Base-by-base conservation (phyloP, 2,329 filamentous ascomycete genomes). In the Pseudogymnoascus sp. region DNA sequence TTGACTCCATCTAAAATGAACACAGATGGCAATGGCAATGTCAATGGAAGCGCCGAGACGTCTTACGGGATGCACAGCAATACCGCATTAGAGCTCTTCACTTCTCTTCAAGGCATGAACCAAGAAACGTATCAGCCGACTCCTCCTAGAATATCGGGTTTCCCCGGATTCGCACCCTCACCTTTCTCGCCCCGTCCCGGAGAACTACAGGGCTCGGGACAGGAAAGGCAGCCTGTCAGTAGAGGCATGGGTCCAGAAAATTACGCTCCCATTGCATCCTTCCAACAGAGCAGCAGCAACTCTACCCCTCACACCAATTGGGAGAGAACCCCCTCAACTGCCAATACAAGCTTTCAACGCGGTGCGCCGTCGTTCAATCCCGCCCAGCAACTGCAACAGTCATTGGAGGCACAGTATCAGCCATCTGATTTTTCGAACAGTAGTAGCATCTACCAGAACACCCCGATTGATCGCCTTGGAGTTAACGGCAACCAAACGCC, bases 51-150 rank as follows among this genome's bases (percentile, higher is more conserved):
- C 29, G 72, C 71, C 6, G 79, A 82, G 40, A 75, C 80, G 2
- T 83, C 80, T 1, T 85, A 84, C 65, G 83, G 80, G 15, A 83
- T 85, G 81, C 78, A 81, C 68, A 80, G 79, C 9, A 70, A 75
- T 2, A 82, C 79, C 7, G 79, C 82, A 26, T 79, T 82, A 59
- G 81, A 82, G 17, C 67, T 82, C 1, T 82, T 83, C 66, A 79
- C 75, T 77, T 44, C 72, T 70, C 13, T 70, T 75, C 7, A 74
- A 68, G 50, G 50, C 29, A 21, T 56, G 17, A 56, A 56, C 50
- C 50, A 56, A 21, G 50, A 56, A 56, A 3, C 26, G 4, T 56
- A 33, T 56, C 37, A 65, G 72, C 64, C 72, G 73, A 64, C 72
- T 31, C 68, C 73, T 64, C 70, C 59, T 75, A 69, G 71, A 44